phyloP scores from a whole-genome alignment of 2,329 filamentous ascomycete genomes.

The Leptographium procerum region DNA sequence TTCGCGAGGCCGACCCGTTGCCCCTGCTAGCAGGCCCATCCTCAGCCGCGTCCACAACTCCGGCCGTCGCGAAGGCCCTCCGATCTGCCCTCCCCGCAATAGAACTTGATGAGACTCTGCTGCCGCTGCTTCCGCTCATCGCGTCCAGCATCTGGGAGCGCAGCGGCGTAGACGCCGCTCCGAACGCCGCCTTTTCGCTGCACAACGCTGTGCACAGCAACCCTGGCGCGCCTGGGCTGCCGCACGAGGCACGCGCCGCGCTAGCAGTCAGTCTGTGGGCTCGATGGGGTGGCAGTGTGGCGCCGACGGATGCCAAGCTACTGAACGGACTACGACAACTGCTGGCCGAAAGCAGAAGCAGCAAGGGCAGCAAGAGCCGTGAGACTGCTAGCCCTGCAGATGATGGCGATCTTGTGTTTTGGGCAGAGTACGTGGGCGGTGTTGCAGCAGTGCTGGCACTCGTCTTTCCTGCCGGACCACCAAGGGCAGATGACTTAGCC shows the following conservation, averaged over 20 bases:
- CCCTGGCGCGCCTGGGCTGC: slow-evolving; percentile 59
- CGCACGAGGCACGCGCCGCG: slow-evolving; percentile 58
- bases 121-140: slow-evolving; percentile 25
- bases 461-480: slow-evolving; percentile 31
- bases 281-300: slow-evolving; percentile 57
- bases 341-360: slow-evolving; percentile 17
- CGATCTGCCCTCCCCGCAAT: slow-evolving; percentile 29
- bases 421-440: slow-evolving; percentile 41
- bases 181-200: slow-evolving; percentile 58
- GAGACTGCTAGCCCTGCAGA: neutral
- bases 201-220: slow-evolving; percentile 59
- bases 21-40: slow-evolving; percentile 17
- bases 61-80: slow-evolving; percentile 27
- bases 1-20: slow-evolving; percentile 57
- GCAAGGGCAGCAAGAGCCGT: neutral
- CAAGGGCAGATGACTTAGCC: slow-evolving; percentile 20
- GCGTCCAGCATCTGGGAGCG: slow-evolving; percentile 38
- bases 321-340: slow-evolving; percentile 31
- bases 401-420: slow-evolving; percentile 30
- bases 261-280: slow-evolving; percentile 62
- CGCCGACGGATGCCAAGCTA: slow-evolving; percentile 33
- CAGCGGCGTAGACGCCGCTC: slow-evolving; percentile 34
- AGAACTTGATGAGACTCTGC: neutral
- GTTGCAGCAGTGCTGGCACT: slow-evolving; percentile 32
- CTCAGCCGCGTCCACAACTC: neutral